Percentiles rank a stretch among this genome's conserved stretches.
These are phyloP conservation scores for Fagopyrum esculentum DNA, from an alignment of 148 eudicot species.

Conservation along the genomic window DNA sequence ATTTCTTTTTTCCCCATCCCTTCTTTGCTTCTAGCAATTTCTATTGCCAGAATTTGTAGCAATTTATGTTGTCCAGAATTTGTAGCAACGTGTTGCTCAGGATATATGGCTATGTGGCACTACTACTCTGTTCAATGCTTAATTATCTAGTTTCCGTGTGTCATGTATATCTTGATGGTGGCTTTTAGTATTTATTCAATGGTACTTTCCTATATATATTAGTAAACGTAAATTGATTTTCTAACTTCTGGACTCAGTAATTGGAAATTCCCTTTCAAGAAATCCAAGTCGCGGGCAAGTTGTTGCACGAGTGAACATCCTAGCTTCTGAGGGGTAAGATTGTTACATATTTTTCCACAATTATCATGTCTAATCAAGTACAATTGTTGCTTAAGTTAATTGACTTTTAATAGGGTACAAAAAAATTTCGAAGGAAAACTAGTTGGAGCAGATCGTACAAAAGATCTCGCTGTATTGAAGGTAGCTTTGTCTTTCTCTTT, in stretches of 20 bases:
- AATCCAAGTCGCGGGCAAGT: constrained; percentile 80
- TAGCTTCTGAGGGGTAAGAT: constrained; percentile 86
- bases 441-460: constrained; percentile 94
- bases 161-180: not conserved
- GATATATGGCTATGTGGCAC: not conserved
- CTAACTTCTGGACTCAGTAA: constrained; percentile 40
- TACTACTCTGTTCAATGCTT: not conserved
- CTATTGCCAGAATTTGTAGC: not conserved
- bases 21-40: not conserved
- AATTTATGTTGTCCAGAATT: not conserved
- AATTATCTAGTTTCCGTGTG: not conserved
- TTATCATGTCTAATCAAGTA: not conserved
- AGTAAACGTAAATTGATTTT: not conserved
- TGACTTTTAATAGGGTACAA: constrained; percentile 49
- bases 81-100: not conserved
- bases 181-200: not conserved
- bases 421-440: constrained; percentile 90
- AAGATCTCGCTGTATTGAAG: constrained; percentile 98
- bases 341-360: not conserved
- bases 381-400: not conserved
- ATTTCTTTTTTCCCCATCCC: not conserved
- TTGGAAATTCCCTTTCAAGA: constrained; percentile 86
- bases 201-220: not conserved
- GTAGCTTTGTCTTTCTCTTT: constrained; percentile 24
- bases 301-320: constrained; percentile 92